phyloP scores from a whole-genome alignment of 169 alveolate genomes.

The Theileria annulata region DNA sequence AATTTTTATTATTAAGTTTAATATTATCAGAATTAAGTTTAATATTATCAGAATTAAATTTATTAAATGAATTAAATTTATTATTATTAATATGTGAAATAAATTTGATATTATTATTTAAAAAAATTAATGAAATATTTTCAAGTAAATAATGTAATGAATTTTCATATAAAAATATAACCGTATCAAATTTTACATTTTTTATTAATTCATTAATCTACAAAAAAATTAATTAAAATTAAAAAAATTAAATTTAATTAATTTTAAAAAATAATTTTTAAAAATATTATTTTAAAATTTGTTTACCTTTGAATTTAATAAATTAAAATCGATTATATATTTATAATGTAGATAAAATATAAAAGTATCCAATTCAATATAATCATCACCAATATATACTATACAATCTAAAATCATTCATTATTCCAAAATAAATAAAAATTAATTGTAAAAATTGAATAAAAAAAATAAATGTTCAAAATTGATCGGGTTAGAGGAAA shows the following conservation, averaged over 20 bases:
- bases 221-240: not conserved
- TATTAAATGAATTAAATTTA: too few relatives aligned
- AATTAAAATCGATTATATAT: not conserved
- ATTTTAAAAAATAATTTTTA: too few relatives aligned
- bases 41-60: too few relatives aligned
- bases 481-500: too few relatives aligned
- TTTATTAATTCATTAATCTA: not conserved
- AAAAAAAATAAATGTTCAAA: too few relatives aligned
- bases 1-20: too few relatives aligned
- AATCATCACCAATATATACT: constrained; percentile 51
- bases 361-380: constrained; percentile 26
- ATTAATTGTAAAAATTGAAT: too few relatives aligned
- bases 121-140: not conserved
- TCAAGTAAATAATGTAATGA: constrained; percentile 30
- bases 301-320: constrained; percentile 5
- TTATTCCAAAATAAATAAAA: not conserved
- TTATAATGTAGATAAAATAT: constrained; percentile 6
- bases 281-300: too few relatives aligned
- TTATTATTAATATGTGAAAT: not conserved
- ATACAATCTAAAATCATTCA: constrained; percentile 30
- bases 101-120: not conserved
- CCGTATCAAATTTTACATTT: not conserved
- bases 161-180: constrained; percentile 23
- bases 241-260: not conserved
- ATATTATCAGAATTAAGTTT: too few relatives aligned